These are phyloP conservation scores for Suhomyces vadensis DNA, from an alignment of 805 yeast genomes.

Conservation along the genomic window DNA sequence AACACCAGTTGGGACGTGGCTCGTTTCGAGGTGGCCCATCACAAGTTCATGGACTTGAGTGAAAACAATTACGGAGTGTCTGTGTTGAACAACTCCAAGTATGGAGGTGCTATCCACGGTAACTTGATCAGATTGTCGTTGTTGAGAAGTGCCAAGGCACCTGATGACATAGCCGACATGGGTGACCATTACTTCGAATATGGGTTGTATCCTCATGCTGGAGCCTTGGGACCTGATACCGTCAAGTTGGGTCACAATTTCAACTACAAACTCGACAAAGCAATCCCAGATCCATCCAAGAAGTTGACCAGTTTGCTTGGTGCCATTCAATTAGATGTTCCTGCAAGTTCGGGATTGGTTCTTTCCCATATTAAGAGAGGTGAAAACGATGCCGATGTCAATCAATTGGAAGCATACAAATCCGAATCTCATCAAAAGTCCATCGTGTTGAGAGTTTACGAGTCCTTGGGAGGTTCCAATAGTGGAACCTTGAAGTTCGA, in stretches of 20 bases:
- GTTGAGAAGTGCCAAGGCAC: slow-evolving; percentile 88
- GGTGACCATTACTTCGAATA: slow-evolving; percentile 82
- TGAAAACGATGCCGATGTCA: slow-evolving; percentile 71
- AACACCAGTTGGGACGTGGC: slow-evolving; percentile 97
- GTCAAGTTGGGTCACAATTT: slow-evolving; percentile 78
- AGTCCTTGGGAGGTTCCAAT: slow-evolving; percentile 80
- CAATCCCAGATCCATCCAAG: slow-evolving; percentile 14
- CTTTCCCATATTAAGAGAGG: slow-evolving; percentile 82
- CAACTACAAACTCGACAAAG: slow-evolving; percentile 52
- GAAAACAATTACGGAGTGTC: slow-evolving; percentile 87
- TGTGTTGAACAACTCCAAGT: slow-evolving; percentile 78
- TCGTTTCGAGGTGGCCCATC: slow-evolving; percentile 93
- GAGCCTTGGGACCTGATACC: slow-evolving; percentile 60
- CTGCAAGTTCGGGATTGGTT: slow-evolving; percentile 56
- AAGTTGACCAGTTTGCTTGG: slow-evolving; percentile 17
- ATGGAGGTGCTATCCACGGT: slow-evolving; percentile 94
- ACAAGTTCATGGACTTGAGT: slow-evolving; percentile 89
- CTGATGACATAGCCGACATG: slow-evolving; percentile 94
- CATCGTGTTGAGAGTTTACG: slow-evolving; percentile 76
- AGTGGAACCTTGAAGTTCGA: slow-evolving; percentile 50
- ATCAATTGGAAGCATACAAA: slow-evolving; percentile 47
- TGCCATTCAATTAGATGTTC: slow-evolving; percentile 17
- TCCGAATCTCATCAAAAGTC: slow-evolving; percentile 46
- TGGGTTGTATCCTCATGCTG: slow-evolving; percentile 81
- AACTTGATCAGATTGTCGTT: slow-evolving; percentile 83